These are phyloP conservation scores for Craterostigma plantagineum DNA, from an alignment of 257 asterid species.

Conservation along the genomic window DNA sequence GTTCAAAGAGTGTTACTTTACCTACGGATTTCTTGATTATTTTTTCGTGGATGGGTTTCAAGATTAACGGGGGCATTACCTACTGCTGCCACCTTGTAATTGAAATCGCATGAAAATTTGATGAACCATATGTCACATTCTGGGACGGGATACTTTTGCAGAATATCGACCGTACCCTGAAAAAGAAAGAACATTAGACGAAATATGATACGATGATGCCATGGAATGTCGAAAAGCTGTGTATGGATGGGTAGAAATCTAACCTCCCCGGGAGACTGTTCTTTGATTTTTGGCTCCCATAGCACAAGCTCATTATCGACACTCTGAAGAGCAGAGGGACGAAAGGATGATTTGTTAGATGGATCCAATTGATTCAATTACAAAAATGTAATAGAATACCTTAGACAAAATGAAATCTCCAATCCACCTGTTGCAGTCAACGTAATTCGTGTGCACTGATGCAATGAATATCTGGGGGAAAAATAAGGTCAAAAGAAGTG, in stretches of 20 bases:
- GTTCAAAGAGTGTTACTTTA: not conserved
- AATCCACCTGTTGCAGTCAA: constrained; percentile 93
- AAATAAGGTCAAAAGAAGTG: constrained; percentile 5
- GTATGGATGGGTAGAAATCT: constrained; percentile 7
- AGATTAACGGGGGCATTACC: too few species aligned
- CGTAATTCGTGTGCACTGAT: constrained; percentile 82
- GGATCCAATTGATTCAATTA: not conserved
- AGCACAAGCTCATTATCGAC: constrained; percentile 88
- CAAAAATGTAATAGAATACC: constrained; percentile 20
- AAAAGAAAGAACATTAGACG: constrained; percentile 9
- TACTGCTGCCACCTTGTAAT: constrained; percentile 61
- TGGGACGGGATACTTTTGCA: constrained; percentile 93
- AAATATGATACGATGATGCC: constrained; percentile 1
- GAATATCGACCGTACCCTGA: constrained; percentile 89
- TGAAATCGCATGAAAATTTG: constrained; percentile 87
- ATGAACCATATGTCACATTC: constrained; percentile 98
- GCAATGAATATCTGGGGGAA: constrained; percentile 63
- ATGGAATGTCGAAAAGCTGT: not conserved
- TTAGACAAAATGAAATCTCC: constrained; percentile 90
- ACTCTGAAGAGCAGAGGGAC: constrained; percentile 40
- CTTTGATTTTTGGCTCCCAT: constrained; percentile 98
- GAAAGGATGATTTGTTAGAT: not conserved
- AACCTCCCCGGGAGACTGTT: constrained; percentile 95
- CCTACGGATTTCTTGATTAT: not conserved
- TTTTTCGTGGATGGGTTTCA: not conserved